Evolutionary conservation across 2,329 filamentous ascomycete species (phyloP).

Genomic region (Emydomyces testavorans): DNA sequence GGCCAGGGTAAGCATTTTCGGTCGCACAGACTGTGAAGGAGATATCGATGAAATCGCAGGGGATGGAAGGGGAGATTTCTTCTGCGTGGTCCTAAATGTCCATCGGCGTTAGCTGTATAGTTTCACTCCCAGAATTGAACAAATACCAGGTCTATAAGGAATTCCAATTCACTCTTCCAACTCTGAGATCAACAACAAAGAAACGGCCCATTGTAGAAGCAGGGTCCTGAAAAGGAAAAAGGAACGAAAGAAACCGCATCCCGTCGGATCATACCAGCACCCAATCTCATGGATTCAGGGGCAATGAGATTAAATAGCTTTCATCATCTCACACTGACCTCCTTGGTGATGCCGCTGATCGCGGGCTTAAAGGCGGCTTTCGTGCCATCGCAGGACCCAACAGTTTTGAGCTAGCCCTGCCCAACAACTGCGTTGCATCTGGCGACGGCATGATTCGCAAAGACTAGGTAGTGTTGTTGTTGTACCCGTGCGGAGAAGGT

Average conservation of each 20-base stretch:
- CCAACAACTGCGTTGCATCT: slow-evolving; percentile 1
- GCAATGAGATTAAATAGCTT: neutral
- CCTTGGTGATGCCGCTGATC: slow-evolving; percentile 1
- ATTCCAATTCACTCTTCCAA: neutral
- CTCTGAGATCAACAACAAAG: too few species aligned
- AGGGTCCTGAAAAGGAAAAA: neutral
- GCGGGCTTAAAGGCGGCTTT: slow-evolving; percentile 14
- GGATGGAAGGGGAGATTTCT: slow-evolving; percentile 12
- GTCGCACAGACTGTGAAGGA: slow-evolving; percentile 14
- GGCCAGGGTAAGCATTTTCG: slow-evolving; percentile 26
- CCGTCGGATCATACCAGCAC: slow-evolving; percentile 6
- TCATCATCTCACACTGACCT: slow-evolving; percentile 14
- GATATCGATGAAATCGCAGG: slow-evolving; percentile 14
- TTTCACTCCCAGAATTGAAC: neutral
- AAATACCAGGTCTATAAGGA: neutral
- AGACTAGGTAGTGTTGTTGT: neutral
- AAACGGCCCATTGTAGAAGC: neutral
- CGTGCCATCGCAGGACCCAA: slow-evolving; percentile 2
- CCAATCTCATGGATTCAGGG: neutral
- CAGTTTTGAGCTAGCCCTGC: slow-evolving; percentile 6
- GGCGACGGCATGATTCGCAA: slow-evolving; percentile 3
- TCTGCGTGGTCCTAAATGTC: slow-evolving; percentile 13
- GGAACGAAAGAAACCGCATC: neutral
- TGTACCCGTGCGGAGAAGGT: neutral
- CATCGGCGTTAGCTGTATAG: neutral